Base-by-base conservation (phyloP, 331 rosid species). In the Telfairia occidentalis region DNA sequence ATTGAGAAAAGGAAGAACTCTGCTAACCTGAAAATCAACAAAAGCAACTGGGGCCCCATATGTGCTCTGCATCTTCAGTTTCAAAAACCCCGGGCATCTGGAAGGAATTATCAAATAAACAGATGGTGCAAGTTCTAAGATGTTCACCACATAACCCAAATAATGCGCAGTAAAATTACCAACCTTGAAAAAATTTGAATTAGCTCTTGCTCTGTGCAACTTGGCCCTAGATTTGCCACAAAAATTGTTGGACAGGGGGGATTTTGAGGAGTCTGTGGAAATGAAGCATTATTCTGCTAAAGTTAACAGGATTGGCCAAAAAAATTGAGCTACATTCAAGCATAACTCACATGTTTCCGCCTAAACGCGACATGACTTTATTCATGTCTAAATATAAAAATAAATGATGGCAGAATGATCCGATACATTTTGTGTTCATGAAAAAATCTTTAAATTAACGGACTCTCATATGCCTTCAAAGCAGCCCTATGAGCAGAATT, bases 41-140 rank as follows among this genome's bases (percentile, higher is more conserved):
- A 95, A 95, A 74, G 97, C 96, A 53, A 95, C 99, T 11, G 96
- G 96, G 76, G 97, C 84, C 60, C 99, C 99, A 57, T 86, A 92
- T 2, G 99, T 90, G 87, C 91, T 78, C 81, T 95, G 99, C 90
- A 95, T 87, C 90, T 95, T 92, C 83, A 95, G 82, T 84, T 95
- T 90, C 83, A 92, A 74, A 78, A 87, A 95, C 77, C 99, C 96
- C 35, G 88, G 93, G 83, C 82, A 95, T 86, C 99, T 95, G 82
- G 72, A 19, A 73, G 61, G 80, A 65, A 78, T 54, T 58, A 16
- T 55, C 24, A 66, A 5, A 58, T 0, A 52, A 5, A 53, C 78
- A 73, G 54, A 71, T 13, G 5, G 57, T 63, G 45, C 74, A 30
- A 37, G 66, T 29, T 60, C 57, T 74, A 15, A 53, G 55, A 49